Percentiles rank a stretch among this genome's conserved stretches.
These are phyloP conservation scores for Liquidambar formosana DNA, from an alignment of 164 flowering plant species.

Conservation along the genomic window DNA sequence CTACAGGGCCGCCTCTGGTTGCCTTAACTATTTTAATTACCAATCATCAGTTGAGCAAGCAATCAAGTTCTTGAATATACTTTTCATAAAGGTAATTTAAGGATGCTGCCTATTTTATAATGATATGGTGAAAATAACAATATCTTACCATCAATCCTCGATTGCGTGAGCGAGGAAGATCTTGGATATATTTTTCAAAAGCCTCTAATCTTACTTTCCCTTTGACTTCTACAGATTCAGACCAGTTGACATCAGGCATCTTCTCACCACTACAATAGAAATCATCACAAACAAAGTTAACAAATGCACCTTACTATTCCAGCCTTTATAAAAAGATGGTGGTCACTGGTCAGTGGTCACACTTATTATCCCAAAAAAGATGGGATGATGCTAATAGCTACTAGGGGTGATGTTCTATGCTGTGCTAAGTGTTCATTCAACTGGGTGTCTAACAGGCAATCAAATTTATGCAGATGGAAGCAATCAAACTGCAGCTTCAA, in stretches of 20 bases:
- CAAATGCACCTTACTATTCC: background rate
- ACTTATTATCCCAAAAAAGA: background rate
- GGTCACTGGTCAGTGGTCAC: too few relatives aligned
- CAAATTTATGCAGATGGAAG: background rate
- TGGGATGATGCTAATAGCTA: background rate
- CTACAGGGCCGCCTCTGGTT: background rate
- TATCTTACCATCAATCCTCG: slow-evolving; percentile 57
- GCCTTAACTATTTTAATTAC: background rate
- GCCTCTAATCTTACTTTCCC: slow-evolving; percentile 64
- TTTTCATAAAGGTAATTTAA: background rate
- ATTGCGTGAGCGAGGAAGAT: slow-evolving; percentile 67
- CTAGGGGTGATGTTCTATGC: background rate
- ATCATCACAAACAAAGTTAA: slow-evolving; percentile 15
- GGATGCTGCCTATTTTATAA: background rate
- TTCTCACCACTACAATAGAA: slow-evolving; percentile 54
- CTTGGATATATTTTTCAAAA: slow-evolving; percentile 64
- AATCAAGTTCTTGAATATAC: background rate
- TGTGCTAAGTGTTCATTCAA: background rate
- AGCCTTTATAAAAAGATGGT: background rate
- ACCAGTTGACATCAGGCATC: slow-evolving; percentile 50
- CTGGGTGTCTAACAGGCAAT: too few relatives aligned
- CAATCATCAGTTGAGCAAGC: background rate
- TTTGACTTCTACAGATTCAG: slow-evolving; percentile 55
- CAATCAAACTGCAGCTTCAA: background rate
- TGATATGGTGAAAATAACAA: background rate